Percentiles rank a stretch among this genome's conserved stretches.
These are phyloP conservation scores for Claviceps cyperi DNA, from an alignment of 2,329 filamentous ascomycete species.

Conservation along the genomic window DNA sequence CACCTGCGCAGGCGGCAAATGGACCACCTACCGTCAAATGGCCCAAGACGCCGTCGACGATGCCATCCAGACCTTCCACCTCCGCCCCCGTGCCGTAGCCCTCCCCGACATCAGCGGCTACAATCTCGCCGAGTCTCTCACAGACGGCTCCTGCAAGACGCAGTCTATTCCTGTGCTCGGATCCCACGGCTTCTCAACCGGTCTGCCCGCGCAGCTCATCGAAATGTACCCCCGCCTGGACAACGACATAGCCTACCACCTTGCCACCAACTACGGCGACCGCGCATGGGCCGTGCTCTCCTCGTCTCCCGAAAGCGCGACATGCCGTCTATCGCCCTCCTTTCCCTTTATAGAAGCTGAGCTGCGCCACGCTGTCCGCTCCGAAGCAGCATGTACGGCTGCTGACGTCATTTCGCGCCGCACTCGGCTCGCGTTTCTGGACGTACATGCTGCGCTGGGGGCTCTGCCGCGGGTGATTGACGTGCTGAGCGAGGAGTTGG, in stretches of 20 bases:
- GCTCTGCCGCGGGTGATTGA: conserved; percentile 57
- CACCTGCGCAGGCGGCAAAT: conserved; percentile 73
- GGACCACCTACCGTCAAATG: conserved; percentile 85
- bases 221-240: conserved; percentile 22
- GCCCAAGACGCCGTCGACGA: conserved; percentile 74
- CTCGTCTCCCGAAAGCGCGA: conserved; percentile 11
- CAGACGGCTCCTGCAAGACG: conserved; percentile 62
- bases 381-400: conserved; percentile 60
- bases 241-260: conserved; percentile 26
- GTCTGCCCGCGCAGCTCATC: conserved; percentile 20
- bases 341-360: conserved; percentile 66
- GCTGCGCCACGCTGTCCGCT: conserved; percentile 54
- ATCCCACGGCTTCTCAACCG: conserved; percentile 50
- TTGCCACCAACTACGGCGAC: conserved; percentile 28
- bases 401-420: conserved; percentile 57
- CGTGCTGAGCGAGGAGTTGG: conserved; percentile 54
- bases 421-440: conserved; percentile 61
- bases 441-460: conserved; percentile 55
- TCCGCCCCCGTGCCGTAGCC: conserved; percentile 36
- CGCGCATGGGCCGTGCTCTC: conserved; percentile 58
- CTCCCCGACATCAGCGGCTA: conserved; percentile 54
- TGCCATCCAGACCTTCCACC: conserved; percentile 51
- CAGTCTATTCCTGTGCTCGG: conserved; percentile 59
- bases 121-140: conserved; percentile 27
- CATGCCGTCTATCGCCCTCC: conserved; percentile 40